Evolutionary conservation across 2,329 filamentous ascomycete genomes (phyloP), one percentile per base, ranked within the genome.

Genomic region (Chlorencoelia australis): DNA sequence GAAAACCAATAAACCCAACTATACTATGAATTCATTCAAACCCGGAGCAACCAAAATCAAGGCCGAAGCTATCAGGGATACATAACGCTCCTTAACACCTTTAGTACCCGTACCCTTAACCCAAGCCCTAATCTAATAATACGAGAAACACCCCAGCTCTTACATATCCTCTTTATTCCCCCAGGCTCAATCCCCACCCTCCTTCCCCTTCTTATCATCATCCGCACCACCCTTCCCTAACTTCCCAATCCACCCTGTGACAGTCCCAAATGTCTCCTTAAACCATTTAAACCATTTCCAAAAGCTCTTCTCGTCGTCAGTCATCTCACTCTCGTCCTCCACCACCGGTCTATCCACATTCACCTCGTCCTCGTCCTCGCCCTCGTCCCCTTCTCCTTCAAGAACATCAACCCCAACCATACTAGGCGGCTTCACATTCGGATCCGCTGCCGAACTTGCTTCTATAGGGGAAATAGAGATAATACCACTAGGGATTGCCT

Each of bases 261-360:
- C 55, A 21, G 65, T 55, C 20, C 57, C 59, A 8, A 64, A 55
- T 21, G 65, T 55, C 20, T 57, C 59, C 9, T 72, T 50, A 42
- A 71, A 65, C 22, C 62, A 64, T 2, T 60, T 65, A 9, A 74
- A 47, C 70, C 70, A 74, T 32, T 67, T 59, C 67, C 68, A 73
- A 21, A 67, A 59, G 4, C 56, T 55, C 41, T 65, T 53, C 43
- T 48, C 28, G 13, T 40, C 32, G 36, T 50, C 35, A 28, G 49
- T 38, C 38, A 48, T 44, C 15, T 38, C 39, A 21, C 40, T 47
- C 20, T 50, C 50, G 31, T 49, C 50, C 10, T 34, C 37, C 3
- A 49, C 49, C 8, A 45, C 33, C 15, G 50, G 44, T 9, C 50
- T 37, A 38, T 50, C 35, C n/a, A 42, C 35, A 43, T 41, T 42